Evolutionary conservation across 2,329 filamentous ascomycete species (phyloP), one percentile per base, ranked within the genome.

Genomic region (Penicillium digitatum): DNA sequence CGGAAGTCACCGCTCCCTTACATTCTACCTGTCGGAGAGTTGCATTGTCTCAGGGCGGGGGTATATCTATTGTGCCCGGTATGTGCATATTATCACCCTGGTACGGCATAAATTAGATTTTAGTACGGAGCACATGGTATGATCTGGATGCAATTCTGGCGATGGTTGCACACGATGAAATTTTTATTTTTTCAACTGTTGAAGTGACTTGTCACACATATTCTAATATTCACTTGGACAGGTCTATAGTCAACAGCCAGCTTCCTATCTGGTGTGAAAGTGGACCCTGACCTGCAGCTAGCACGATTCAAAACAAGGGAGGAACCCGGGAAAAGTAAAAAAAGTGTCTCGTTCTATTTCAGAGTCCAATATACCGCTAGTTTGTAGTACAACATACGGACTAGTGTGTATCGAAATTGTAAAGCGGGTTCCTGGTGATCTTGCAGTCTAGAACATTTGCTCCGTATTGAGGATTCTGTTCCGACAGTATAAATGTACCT

Each of bases 361-460:
- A 14, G 34, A 29, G 44, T 32, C 16, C 29, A 22, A 24, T 32
- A 34, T 45, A 45, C 43, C 34, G 42, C 43, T 47, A 40, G 40
- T 39, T 14, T n/a, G n/a, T n/a, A n/a, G n/a, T n/a, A n/a, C n/a
- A n/a, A n/a, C n/a, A n/a, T n/a, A n/a, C n/a, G n/a, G 12, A 6
- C 5, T 20, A 18, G 11, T 26, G 45, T 26, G 32, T 48, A 37
- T 37, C 4, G 22, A 18, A 14, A 12, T 22, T n/a, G 48, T 26
- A 50, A 50, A 50, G 48, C 44, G 49, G 49, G 38, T 43, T 55
- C 35, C 29, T 46, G 53, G 47, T 49, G 53, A 55, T 55, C 53
- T 43, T 5, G 48, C 47, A 32, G 48, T 43, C 53, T 55, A 52
- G 53, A 55, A 46, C 42, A 16, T 43, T 12, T 14, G 9, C 38